Base-by-base conservation (phyloP, 1,139 yeast genomes). In the Taiozyma onychis region DNA sequence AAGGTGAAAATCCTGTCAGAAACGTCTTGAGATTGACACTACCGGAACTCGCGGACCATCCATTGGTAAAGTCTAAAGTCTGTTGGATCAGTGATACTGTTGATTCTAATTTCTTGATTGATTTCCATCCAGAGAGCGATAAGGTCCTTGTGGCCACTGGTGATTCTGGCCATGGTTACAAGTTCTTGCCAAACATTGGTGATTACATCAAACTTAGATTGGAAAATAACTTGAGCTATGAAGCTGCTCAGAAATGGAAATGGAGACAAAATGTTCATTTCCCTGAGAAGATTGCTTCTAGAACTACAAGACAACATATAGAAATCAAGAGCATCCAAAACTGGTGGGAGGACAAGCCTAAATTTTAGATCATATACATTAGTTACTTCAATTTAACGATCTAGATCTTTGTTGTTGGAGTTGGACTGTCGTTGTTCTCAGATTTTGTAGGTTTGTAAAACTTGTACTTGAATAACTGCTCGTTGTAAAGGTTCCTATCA, bases 41-140 rank as follows among this genome's bases (percentile, higher is more conserved):
- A 6, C 80, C 80, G 3, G 72, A 71, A 16, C 57, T 74, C 41
- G 66, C 67, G 14, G 56, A 66, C 44, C 76, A 73, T 57, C 54
- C 57, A 13, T 57, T 74, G 1, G 44, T 67, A 24, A 69, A 68
- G 45, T 66, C 70, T 32, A 74, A 73, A 55, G 60, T 70, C 7
- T 75, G 80, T 54, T 76, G 80, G 81, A 69, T 74, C 45, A 75
- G 75, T 6, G 80, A 76, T 54, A 69, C 78, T 11, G 57, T 70
- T 2, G 71, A 70, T 45, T 66, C 73, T 13, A 67, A 75, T 52
- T 75, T 75, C 50, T 60, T 76, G 9, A 70, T 76, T 39, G 79
- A 75, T 54, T 54, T 58, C 22, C 69, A 71, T 13, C 80, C 80
- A 0, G 52, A 56, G 1, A 54, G 51, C n/a, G 37, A 46, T 0